phyloP scores from a whole-genome alignment of 1,284 basidiomycete species.

The Vanrija sp. region DNA sequence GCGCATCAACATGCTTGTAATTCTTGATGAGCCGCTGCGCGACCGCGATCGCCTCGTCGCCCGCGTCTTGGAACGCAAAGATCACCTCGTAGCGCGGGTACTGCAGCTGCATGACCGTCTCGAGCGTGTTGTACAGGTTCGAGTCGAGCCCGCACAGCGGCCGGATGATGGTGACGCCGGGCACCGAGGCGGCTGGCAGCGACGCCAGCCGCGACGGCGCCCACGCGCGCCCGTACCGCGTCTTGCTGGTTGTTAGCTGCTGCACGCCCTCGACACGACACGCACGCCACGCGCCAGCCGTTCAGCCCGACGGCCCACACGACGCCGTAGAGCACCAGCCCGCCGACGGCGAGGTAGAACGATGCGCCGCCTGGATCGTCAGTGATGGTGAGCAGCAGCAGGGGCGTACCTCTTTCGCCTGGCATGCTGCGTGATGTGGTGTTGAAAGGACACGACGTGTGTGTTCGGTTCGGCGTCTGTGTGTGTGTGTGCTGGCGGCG shows the following conservation, averaged over 20 bases:
- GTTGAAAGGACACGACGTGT: no score
- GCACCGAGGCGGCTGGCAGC: constrained; percentile 56
- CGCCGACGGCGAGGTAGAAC: constrained; percentile 5
- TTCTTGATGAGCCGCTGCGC: constrained; percentile 70
- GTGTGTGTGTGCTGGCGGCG: no score
- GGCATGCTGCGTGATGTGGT: neutral
- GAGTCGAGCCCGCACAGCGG: constrained; percentile 88
- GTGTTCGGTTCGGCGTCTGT: no score
- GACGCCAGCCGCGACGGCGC: constrained; percentile 60
- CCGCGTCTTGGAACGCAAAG: constrained; percentile 73
- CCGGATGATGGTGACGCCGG: constrained; percentile 85
- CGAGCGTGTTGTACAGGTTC: constrained; percentile 88
- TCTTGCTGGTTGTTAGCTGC: constrained; percentile 56
- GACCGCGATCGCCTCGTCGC: constrained; percentile 76
- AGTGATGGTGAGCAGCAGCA: neutral
- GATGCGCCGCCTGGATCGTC: neutral
- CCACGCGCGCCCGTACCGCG: constrained; percentile 64
- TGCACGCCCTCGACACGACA: constrained; percentile 24
- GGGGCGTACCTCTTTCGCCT: neutral
- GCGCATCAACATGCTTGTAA: constrained; percentile 65
- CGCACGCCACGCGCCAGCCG: constrained; percentile 75
- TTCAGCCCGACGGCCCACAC: constrained; percentile 72
- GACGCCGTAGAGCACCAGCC: constrained; percentile 57
- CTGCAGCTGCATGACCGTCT: constrained; percentile 82
- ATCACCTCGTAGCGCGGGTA: constrained; percentile 85